Conservation (phyloP, 2,329 filamentous ascomycete species). For the Epichloe bromicola region DNA sequence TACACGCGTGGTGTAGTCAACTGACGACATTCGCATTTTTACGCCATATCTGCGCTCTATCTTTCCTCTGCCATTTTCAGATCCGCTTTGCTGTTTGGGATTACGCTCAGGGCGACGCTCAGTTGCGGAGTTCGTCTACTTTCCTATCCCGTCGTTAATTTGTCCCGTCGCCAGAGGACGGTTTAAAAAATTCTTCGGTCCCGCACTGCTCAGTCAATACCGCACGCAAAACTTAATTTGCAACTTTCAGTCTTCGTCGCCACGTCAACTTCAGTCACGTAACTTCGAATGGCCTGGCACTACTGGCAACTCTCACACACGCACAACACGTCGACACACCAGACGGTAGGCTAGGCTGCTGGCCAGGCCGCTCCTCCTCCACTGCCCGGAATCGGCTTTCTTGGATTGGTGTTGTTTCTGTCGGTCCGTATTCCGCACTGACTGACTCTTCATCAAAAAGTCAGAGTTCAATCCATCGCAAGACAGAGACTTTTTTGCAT, state of each 20-base stretch:
- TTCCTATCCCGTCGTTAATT: conserved; percentile 17
- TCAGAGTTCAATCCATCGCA: conserved; percentile 3
- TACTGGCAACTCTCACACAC: background rate
- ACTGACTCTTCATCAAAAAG: conserved; percentile 4
- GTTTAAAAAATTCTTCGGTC: conserved; percentile 22
- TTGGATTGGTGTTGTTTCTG: background rate
- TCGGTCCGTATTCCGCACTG: conserved; percentile 1
- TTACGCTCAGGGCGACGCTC: background rate
- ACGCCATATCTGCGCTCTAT: background rate
- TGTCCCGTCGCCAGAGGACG: conserved; percentile 8
- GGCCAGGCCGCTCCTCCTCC: background rate
- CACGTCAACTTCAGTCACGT: background rate
- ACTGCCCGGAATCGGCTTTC: conserved; percentile 2
- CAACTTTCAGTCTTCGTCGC: background rate
- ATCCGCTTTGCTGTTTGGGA: background rate
- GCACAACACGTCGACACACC: background rate
- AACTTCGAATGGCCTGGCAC: background rate
- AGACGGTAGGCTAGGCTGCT: background rate
- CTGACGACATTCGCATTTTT: background rate
- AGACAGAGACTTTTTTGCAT: background rate
- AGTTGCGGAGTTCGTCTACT: conserved; percentile 14
- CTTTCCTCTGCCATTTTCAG: background rate
- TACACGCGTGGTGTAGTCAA: background rate
- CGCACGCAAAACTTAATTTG: conserved; percentile 6
- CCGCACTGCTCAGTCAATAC: conserved; percentile 8